phyloP scores from a whole-genome alignment of 371 early-diverging fungal genomes.

The Mucor indicus region DNA sequence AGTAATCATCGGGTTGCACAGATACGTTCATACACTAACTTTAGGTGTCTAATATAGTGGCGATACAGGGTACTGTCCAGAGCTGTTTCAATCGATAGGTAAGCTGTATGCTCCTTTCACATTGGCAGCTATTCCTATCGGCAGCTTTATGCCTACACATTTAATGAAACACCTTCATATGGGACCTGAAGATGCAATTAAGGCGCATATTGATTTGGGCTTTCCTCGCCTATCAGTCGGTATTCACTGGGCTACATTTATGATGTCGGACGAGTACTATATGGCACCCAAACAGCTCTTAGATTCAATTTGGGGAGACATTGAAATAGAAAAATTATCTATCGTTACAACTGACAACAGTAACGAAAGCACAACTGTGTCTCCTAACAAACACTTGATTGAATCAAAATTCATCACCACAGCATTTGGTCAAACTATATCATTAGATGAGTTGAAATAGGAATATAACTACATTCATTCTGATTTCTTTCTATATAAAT shows the following conservation, averaged over 20 bases:
- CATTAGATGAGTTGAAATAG: too few relatives aligned
- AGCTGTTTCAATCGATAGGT: conserved; percentile 56
- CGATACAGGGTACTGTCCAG: conserved; percentile 58
- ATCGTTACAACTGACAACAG: too few relatives aligned
- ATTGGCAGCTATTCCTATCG: conserved; percentile 61
- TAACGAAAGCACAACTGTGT: too few relatives aligned
- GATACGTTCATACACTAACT: too few relatives aligned
- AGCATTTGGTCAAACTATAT: conserved; percentile 27
- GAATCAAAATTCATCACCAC: conserved; percentile 24
- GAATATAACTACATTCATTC: too few relatives aligned
- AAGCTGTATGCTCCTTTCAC: conserved; percentile 49
- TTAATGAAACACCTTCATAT: conserved; percentile 60
- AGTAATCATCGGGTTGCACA: conserved; percentile 1
- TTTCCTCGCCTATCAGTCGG: conserved; percentile 46
- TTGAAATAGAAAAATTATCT: too few relatives aligned
- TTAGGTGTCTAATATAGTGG: conserved; percentile 31
- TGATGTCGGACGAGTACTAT: conserved; percentile 70
- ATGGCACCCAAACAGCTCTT: conserved; percentile 59
- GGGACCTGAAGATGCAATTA: conserved; percentile 54
- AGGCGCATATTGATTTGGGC: conserved; percentile 47
- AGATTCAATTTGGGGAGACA: conserved; percentile 23
- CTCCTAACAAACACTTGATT: too few relatives aligned
- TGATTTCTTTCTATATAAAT: too few relatives aligned
- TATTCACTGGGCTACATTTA: conserved; percentile 61
- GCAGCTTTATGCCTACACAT: conserved; percentile 51